Evolutionary conservation across 2,329 filamentous ascomycete species (phyloP), one percentile per base, ranked within the genome.

Genomic region (Exophiala sp.): DNA sequence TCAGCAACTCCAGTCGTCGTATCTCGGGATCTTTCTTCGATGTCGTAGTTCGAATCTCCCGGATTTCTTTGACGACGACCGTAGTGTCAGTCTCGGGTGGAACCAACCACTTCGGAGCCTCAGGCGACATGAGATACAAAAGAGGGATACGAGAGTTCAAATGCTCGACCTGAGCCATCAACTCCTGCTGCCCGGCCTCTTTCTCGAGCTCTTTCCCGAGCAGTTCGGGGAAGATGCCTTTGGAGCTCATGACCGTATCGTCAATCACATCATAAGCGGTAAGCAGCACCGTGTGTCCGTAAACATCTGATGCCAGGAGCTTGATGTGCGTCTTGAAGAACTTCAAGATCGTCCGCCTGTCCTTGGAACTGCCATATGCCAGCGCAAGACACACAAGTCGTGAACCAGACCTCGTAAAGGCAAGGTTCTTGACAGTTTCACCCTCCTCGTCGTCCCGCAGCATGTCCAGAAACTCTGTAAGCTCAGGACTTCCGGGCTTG

Each of bases 401-500:
- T 42, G 91, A 85, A 5, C 94, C 94, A 7, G 89, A 90, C 69
- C 87, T 88, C 40, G 94, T 99, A 72, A 99, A 99, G 5, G 91
- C 91, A 75, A 99, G 82, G 70, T 97, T 97, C 78, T 96, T 95
- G 60, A 94, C 79, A 58, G 96, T 73, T 69, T 97, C 91, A 44
- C 90, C 91, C 54, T 88, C 86, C 67, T 96, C 89, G 62, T 99
- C 92, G 38, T 89, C 89, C 75, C 95, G 95, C 66, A 99, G 78
- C 62, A 95, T 80, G 71, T 97, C 91, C 54, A 95, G 75, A 67
- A 96, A 96, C 64, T 95, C 91, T 32, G 79, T 88, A 39, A 89
- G 85, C 69, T 97, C 92, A 54, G 89, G 84, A 41, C 85, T 89
- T 3, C 87, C 91, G 3, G 82, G 77, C 61, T 87, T 86, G 43